These are phyloP conservation scores for Incumbomyces lentus DNA, from an alignment of 2,329 filamentous ascomycete species.

Conservation along the genomic window DNA sequence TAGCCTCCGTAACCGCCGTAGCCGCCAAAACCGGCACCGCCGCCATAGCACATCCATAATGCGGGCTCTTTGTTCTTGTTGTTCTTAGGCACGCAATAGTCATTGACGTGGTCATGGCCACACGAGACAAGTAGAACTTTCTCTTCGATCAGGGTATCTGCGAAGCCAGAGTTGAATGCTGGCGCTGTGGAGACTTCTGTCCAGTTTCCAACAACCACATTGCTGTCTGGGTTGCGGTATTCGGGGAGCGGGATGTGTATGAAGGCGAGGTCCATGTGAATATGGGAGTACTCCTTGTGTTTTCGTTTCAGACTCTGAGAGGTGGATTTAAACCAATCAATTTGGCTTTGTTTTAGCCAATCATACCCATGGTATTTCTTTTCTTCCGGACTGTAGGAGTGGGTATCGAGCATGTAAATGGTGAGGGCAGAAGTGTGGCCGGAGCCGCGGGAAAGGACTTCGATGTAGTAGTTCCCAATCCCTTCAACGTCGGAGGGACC, in stretches of 20 bases:
- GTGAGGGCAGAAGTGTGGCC: slow-evolving; percentile 84
- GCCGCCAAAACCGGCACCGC: slow-evolving; percentile 82
- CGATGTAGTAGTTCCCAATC: slow-evolving; percentile 88
- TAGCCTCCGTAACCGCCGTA: slow-evolving; percentile 87
- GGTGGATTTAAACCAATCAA: slow-evolving; percentile 83
- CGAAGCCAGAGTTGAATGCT: slow-evolving; percentile 82
- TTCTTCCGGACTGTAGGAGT: slow-evolving; percentile 85
- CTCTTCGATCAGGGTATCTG: slow-evolving; percentile 75
- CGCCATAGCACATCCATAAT: slow-evolving; percentile 97
- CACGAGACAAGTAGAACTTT: slow-evolving; percentile 80
- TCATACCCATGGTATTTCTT: slow-evolving; percentile 85
- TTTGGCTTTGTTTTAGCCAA: slow-evolving; percentile 91
- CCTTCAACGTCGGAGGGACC: slow-evolving; percentile 79
- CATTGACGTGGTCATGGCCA: slow-evolving; percentile 94
- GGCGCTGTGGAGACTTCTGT: slow-evolving; percentile 80
- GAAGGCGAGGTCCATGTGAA: slow-evolving; percentile 92
- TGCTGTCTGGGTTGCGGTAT: slow-evolving; percentile 55
- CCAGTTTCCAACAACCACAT: slow-evolving; percentile 56
- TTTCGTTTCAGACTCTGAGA: slow-evolving; percentile 62
- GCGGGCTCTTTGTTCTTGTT: slow-evolving; percentile 48
- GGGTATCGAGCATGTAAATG: slow-evolving; percentile 89
- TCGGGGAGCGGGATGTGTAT: slow-evolving; percentile 95
- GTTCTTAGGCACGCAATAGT: slow-evolving; percentile 63
- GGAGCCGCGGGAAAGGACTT: slow-evolving; percentile 69
- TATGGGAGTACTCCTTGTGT: slow-evolving; percentile 76